These are phyloP conservation scores for Boletus huronensis DNA, from an alignment of 768 basidiomycete species.

Conservation along the genomic window DNA sequence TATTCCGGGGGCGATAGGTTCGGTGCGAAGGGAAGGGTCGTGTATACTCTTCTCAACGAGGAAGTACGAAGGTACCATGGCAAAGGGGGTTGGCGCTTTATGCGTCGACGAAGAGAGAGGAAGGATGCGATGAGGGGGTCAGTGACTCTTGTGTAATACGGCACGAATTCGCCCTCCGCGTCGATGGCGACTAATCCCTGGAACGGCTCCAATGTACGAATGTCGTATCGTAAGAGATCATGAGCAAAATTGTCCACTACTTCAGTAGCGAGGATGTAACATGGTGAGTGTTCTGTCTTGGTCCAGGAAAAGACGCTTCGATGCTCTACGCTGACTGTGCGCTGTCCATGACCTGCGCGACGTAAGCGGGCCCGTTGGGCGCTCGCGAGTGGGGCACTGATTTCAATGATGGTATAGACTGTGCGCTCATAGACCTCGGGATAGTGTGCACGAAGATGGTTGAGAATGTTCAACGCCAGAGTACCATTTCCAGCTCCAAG, in stretches of 20 bases:
- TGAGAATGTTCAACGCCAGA: slow-evolving; percentile 82
- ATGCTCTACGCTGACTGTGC: slow-evolving; percentile 63
- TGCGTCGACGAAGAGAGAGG: slow-evolving; percentile 60
- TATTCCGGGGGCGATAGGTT: slow-evolving; percentile 88
- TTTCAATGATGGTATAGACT: slow-evolving; percentile 92
- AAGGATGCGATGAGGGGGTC: slow-evolving; percentile 84
- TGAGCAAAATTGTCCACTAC: slow-evolving; percentile 99
- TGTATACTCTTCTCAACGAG: slow-evolving; percentile 59
- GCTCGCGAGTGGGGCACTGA: slow-evolving; percentile 73
- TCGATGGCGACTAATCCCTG: slow-evolving; percentile 83
- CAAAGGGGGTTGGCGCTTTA: slow-evolving; percentile 57
- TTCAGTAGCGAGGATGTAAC: slow-evolving; percentile 93
- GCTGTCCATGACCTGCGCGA: slow-evolving; percentile 30
- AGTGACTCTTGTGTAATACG: slow-evolving; percentile 75
- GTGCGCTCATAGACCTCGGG: slow-evolving; percentile 94
- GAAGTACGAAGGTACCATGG: slow-evolving; percentile 53
- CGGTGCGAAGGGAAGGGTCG: slow-evolving; percentile 79
- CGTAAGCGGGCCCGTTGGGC: slow-evolving; percentile 68
- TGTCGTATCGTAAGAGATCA: slow-evolving; percentile 89
- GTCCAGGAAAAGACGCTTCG: slow-evolving; percentile 88
- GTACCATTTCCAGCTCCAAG: slow-evolving; percentile 98
- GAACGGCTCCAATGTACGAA: slow-evolving; percentile 72
- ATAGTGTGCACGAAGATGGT: slow-evolving; percentile 70
- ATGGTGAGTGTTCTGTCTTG: slow-evolving; percentile 70
- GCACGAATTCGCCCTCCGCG: slow-evolving; percentile 75